Base-by-base conservation (phyloP, 352 stramenopile species). In the Phytopythium ostracodes region DNA sequence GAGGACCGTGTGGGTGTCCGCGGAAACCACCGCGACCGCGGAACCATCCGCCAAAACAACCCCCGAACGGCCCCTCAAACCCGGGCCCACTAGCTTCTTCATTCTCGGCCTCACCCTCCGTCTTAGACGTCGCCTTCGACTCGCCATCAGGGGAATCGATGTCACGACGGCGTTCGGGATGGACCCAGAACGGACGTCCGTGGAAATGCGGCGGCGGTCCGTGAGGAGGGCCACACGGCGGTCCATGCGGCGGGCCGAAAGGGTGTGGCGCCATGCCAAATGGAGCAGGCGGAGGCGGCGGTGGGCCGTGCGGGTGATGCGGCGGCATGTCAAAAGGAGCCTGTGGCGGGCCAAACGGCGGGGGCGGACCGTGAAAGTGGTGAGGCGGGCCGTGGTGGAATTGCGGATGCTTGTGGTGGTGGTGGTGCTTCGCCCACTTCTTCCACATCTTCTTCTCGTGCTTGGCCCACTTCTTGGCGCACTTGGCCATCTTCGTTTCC, bases 391-490 rank as follows among this genome's bases (percentile, higher is more conserved):
- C 52, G n/a, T 46, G 52, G 52, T 58, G 52, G n/a, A 58, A 58
- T 22, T 51, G 54, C 4, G 35, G 54, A 25, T 60, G 54, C 18
- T 35, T 25, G 54, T 59, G 51, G 31, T 43, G 27, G n/a, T 56
- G 24, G 24, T 60, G 54, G 38, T 50, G 38, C 35, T 60, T 49
- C 12, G 54, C 15, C 22, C 47, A 59, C 56, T 67, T 66, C 33
- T 65, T 56, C 29, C 53, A 65, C 52, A 68, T 67, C 64, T 67
- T 70, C 47, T 64, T 71, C 33, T 54, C 57, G 52, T 43, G 36
- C 52, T 64, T 73, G 61, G 56, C 68, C 57, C 49, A 64, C 57
- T 66, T 76, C 67, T 68, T 71, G 65, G 31, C 62, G 47, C 56
- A 65, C 63, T 42, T 71, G 35, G 2, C 38, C 54, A 50, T 60